These are phyloP conservation scores for Kokia cookei DNA, from an alignment of 441 rosid genomes.

Conservation along the genomic window DNA sequence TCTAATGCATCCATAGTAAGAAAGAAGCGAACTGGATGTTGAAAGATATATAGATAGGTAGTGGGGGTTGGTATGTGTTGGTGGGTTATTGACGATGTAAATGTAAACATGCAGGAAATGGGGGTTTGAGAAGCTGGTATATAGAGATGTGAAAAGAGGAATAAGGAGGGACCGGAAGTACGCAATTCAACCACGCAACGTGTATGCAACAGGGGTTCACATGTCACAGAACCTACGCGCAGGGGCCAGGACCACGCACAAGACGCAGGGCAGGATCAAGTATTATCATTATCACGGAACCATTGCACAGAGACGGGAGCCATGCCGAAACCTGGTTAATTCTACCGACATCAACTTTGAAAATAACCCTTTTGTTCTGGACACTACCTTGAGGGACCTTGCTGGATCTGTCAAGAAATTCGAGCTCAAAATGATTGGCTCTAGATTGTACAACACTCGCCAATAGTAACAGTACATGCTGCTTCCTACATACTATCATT, in stretches of 20 bases:
- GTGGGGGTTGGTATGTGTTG: too few species aligned
- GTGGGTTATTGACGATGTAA: neutral
- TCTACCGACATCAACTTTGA: slow-evolving; percentile 35
- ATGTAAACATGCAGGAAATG: slow-evolving; percentile 28
- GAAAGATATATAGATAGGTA: too few species aligned
- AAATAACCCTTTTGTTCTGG: slow-evolving; percentile 57
- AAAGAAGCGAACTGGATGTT: too few species aligned
- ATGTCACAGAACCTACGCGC: slow-evolving; percentile 70
- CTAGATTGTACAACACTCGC: slow-evolving; percentile 45
- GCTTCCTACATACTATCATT: neutral
- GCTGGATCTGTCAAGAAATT: slow-evolving; percentile 58
- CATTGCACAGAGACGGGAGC: slow-evolving; percentile 63
- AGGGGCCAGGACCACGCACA: slow-evolving; percentile 56
- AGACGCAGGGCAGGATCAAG: slow-evolving; percentile 39
- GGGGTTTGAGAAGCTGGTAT: slow-evolving; percentile 91
- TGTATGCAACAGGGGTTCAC: slow-evolving; percentile 78
- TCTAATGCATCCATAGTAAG: too few species aligned
- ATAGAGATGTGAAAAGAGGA: slow-evolving; percentile 62
- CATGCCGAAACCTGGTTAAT: slow-evolving; percentile 54
- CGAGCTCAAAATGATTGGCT: slow-evolving; percentile 64
- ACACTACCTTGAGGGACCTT: slow-evolving; percentile 57
- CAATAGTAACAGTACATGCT: slow-evolving; percentile 30
- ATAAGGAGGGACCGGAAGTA: slow-evolving; percentile 75
- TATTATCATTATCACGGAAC: slow-evolving; percentile 90
- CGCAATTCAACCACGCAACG: slow-evolving; percentile 70